A percentile compares a stretch with the other conserved stretches of the same genome.
These are phyloP conservation scores for Rhipidocladum racemiflorum DNA, from an alignment of 176 grass and related monocot species.

Conservation along the genomic window DNA sequence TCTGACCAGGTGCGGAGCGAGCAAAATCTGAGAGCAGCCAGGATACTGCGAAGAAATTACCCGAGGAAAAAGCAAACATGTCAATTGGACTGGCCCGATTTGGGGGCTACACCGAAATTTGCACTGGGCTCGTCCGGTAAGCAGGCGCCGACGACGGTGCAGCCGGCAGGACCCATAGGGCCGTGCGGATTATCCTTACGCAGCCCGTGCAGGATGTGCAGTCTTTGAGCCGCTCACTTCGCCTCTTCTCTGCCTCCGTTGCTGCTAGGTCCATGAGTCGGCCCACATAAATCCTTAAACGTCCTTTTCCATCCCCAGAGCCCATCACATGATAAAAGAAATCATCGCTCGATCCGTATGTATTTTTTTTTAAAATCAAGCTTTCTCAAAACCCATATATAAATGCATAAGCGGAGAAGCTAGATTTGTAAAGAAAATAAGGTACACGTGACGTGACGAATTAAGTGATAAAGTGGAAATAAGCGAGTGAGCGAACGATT, in stretches of 20 bases:
- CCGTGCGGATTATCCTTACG: background rate
- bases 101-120: background rate
- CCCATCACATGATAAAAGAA: too few relatives aligned
- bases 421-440: too few relatives aligned
- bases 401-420: too few relatives aligned
- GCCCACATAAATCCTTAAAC: background rate
- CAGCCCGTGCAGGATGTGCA: background rate
- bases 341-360: too few relatives aligned
- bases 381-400: too few relatives aligned
- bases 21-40: background rate
- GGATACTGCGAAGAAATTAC: background rate
- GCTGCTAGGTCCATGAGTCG: background rate
- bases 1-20: background rate
- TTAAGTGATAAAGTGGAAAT: too few relatives aligned
- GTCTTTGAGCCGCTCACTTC: background rate
- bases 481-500: background rate
- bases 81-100: background rate
- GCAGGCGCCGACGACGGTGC: background rate
- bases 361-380: too few relatives aligned
- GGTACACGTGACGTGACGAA: too few relatives aligned
- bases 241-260: background rate
- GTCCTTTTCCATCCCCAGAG: too few relatives aligned
- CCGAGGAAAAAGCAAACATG: background rate
- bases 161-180: too few relatives aligned
- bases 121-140: background rate